Evolutionary conservation across 106 monocot species (phyloP).

Genomic region (Apostasia ramifera): DNA sequence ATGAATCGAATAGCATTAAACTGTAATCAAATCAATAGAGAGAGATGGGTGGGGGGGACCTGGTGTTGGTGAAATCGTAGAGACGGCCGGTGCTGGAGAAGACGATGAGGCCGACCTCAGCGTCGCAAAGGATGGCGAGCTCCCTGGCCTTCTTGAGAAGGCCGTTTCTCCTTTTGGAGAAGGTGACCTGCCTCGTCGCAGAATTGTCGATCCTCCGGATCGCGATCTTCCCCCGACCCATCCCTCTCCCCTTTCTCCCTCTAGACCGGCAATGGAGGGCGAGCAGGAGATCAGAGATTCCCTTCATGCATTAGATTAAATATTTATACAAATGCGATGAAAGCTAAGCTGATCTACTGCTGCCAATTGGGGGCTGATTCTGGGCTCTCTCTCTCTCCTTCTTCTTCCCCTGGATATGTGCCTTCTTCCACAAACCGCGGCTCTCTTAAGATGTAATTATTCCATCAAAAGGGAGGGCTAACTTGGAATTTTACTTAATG

Average conservation of each 20-base stretch:
- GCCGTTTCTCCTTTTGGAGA: slow-evolving; percentile 16
- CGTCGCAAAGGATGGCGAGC: slow-evolving; percentile 20
- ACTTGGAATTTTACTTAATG: too few relatives aligned
- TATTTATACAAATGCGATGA: too few relatives aligned
- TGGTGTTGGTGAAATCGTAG: slow-evolving; percentile 12
- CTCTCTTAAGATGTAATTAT: too few relatives aligned
- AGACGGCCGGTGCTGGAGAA: slow-evolving; percentile 17
- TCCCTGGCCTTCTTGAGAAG: slow-evolving; percentile 22
- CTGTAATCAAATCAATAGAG: neutral
- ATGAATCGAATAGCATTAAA: too few relatives aligned
- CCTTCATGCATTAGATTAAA: too few relatives aligned
- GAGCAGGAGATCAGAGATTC: neutral
- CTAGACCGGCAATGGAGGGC: neutral
- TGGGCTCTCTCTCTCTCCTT: too few relatives aligned
- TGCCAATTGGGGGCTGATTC: too few relatives aligned
- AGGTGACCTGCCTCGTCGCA: slow-evolving; percentile 15
- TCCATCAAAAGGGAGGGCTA: too few relatives aligned
- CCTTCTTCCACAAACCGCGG: too few relatives aligned
- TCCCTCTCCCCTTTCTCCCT: neutral
- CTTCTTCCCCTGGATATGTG: too few relatives aligned
- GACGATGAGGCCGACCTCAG: slow-evolving; percentile 16
- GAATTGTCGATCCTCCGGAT: slow-evolving; percentile 18
- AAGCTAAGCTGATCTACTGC: too few relatives aligned
- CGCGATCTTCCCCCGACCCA: slow-evolving; percentile 14
- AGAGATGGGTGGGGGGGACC: neutral